Evolutionary conservation across 805 yeast genomes (phyloP).

Genomic region (Kazachstania psychrophila): DNA sequence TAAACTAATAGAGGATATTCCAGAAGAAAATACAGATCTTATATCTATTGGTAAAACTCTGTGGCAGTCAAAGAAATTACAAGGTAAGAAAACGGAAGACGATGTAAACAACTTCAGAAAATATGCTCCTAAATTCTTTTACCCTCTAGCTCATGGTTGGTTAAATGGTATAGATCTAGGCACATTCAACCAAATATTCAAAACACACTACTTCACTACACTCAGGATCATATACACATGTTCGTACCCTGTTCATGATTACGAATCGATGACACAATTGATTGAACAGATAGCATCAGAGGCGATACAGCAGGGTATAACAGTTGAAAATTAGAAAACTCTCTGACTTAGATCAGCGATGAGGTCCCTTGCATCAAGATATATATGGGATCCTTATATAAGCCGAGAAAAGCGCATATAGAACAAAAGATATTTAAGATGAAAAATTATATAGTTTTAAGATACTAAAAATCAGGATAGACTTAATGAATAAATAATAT

Average conservation of each 20-base stretch:
- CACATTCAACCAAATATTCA: constrained; percentile 41
- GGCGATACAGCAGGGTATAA: constrained; percentile 19
- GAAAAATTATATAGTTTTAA: too few relatives aligned
- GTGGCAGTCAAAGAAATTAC: constrained; percentile 32
- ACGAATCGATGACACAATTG: constrained; percentile 28
- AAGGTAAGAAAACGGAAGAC: background rate
- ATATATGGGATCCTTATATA: background rate
- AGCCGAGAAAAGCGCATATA: background rate
- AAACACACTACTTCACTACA: constrained; percentile 43
- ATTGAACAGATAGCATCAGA: constrained; percentile 22
- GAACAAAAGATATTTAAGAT: background rate
- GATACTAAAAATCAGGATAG: too few relatives aligned
- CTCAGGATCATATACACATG: constrained; percentile 38
- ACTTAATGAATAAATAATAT: too few relatives aligned
- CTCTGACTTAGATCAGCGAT: too few relatives aligned
- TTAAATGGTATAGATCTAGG: constrained; percentile 47
- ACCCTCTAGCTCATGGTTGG: constrained; percentile 48
- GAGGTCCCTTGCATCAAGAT: background rate
- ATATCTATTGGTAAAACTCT: constrained; percentile 6
- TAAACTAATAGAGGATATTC: background rate
- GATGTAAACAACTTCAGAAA: constrained; percentile 28
- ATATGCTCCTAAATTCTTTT: constrained; percentile 39
- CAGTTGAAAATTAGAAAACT: constrained; percentile 2
- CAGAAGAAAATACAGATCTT: background rate
- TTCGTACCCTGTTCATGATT: constrained; percentile 38